phyloP scores from a whole-genome alignment of 805 yeast genomes.

The Wickerhamomyces hampshirensis region DNA sequence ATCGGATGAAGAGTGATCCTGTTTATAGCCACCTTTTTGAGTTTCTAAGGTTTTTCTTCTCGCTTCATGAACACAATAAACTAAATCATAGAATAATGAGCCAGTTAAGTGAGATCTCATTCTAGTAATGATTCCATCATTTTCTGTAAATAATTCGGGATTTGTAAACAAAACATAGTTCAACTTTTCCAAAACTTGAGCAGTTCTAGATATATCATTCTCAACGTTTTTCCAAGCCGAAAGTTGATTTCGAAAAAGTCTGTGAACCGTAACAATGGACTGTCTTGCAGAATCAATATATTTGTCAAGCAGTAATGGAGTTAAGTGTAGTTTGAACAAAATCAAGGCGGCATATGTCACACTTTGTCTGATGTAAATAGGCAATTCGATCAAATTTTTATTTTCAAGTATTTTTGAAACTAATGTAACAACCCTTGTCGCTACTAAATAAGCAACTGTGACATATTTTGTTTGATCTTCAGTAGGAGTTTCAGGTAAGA shows the following conservation, averaged over 20 bases:
- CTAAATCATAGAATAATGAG: slow-evolving; percentile 83
- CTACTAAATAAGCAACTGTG: slow-evolving; percentile 71
- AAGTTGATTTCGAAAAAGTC: slow-evolving; percentile 79
- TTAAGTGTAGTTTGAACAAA: slow-evolving; percentile 74
- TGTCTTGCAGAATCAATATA: slow-evolving; percentile 87
- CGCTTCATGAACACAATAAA: slow-evolving; percentile 94
- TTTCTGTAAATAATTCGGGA: slow-evolving; percentile 73
- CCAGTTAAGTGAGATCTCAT: slow-evolving; percentile 94
- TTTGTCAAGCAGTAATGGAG: slow-evolving; percentile 60
- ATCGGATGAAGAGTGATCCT: slow-evolving; percentile 25
- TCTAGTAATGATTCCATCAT: slow-evolving; percentile 71
- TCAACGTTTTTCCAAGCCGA: slow-evolving; percentile 86
- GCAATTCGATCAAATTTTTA: slow-evolving; percentile 73
- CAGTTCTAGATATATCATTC: slow-evolving; percentile 87
- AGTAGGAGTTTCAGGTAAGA: slow-evolving; percentile 82
- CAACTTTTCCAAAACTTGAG: slow-evolving; percentile 83
- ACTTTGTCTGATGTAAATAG: slow-evolving; percentile 83
- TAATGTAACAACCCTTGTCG: slow-evolving; percentile 77
- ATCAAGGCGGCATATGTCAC: slow-evolving; percentile 75
- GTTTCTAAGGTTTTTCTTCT: slow-evolving; percentile 57
- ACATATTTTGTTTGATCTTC: slow-evolving; percentile 85
- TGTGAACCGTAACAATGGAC: slow-evolving; percentile 87
- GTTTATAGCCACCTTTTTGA: slow-evolving; percentile 26
- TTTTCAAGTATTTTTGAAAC: slow-evolving; percentile 66
- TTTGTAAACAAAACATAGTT: slow-evolving; percentile 83